Evolutionary conservation across 2,329 filamentous ascomycete species (phyloP).

Genomic region (Stachybotrys chlorohalonatus): DNA sequence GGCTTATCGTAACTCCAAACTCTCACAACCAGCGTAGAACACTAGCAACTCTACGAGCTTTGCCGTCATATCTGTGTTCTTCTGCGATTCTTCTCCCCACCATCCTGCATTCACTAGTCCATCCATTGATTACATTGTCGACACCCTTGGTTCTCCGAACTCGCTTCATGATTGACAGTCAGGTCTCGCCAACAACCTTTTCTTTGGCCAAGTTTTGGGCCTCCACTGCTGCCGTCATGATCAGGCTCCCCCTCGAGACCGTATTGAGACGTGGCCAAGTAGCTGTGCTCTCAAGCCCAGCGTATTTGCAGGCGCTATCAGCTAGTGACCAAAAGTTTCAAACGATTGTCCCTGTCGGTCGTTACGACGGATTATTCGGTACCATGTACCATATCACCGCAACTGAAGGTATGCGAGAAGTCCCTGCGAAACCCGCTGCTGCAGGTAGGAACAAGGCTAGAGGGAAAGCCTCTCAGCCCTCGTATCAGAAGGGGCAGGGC

Average conservation of each 20-base stretch:
- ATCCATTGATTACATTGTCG: constrained; percentile 72
- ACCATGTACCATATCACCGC: constrained; percentile 83
- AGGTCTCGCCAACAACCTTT: constrained; percentile 73
- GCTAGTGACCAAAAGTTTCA: constrained; percentile 39
- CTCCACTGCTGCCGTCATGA: constrained; percentile 69
- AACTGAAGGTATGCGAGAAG: constrained; percentile 63
- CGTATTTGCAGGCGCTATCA: constrained; percentile 41
- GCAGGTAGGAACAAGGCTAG: constrained; percentile 22
- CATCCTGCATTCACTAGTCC: constrained; percentile 74
- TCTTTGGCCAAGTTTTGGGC: constrained; percentile 74
- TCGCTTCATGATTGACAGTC: constrained; percentile 74
- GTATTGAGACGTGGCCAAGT: constrained; percentile 84
- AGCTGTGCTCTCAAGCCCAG: constrained; percentile 51
- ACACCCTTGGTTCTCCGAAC: constrained; percentile 79
- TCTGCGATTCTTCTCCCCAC: constrained; percentile 71
- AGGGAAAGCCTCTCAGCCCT: constrained; percentile 17
- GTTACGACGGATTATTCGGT: constrained; percentile 78
- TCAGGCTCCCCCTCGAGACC: constrained; percentile 87
- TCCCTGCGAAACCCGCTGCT: constrained; percentile 22
- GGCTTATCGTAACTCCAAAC: constrained; percentile 77
- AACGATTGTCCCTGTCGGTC: constrained; percentile 71
- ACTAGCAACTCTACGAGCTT: constrained; percentile 63
- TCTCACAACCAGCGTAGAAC: constrained; percentile 67
- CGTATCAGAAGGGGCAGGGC: constrained; percentile 51
- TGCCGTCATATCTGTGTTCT: constrained; percentile 70